Evolutionary conservation across 1,284 basidiomycete genomes (phyloP).

Genomic region (Ustilago hordei): DNA sequence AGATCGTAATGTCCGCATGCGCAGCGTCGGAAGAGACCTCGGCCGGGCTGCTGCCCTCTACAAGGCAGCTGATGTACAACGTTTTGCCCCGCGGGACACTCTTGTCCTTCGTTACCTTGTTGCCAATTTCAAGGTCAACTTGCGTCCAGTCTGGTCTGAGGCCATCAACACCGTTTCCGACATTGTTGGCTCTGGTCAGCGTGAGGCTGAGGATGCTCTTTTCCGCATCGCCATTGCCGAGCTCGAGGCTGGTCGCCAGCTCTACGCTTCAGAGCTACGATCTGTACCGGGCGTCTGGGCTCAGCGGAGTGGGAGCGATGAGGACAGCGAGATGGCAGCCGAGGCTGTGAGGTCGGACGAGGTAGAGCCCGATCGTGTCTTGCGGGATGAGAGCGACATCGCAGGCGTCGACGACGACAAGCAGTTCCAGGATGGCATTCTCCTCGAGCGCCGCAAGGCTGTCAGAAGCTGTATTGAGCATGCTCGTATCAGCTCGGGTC

Average conservation of each 20-base stretch:
- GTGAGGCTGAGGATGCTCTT: slow-evolving; percentile 17
- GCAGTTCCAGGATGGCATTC: slow-evolving; percentile 59
- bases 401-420: slow-evolving; percentile 52
- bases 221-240: slow-evolving; percentile 37
- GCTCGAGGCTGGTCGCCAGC: slow-evolving; percentile 38
- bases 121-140: slow-evolving; percentile 65
- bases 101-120: slow-evolving; percentile 58
- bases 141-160: slow-evolving; percentile 66
- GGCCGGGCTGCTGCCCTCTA: slow-evolving; percentile 33
- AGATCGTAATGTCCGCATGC: slow-evolving; percentile 64
- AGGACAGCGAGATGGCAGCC: slow-evolving; percentile 7
- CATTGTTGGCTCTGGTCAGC: slow-evolving; percentile 40
- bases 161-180: slow-evolving; percentile 59
- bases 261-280: slow-evolving; percentile 27
- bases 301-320: background rate
- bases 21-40: slow-evolving; percentile 60
- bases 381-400: slow-evolving; percentile 38
- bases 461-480: slow-evolving; percentile 49
- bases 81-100: slow-evolving; percentile 20
- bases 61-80: slow-evolving; percentile 30
- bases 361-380: slow-evolving; percentile 36
- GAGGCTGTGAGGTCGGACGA: slow-evolving; percentile 26
- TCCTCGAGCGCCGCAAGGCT: slow-evolving; percentile 39
- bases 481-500: slow-evolving; percentile 31
- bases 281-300: slow-evolving; percentile 28